Conservation (phyloP, 2,329 filamentous ascomycete genomes). For the Pestalotiopsis sp. region DNA sequence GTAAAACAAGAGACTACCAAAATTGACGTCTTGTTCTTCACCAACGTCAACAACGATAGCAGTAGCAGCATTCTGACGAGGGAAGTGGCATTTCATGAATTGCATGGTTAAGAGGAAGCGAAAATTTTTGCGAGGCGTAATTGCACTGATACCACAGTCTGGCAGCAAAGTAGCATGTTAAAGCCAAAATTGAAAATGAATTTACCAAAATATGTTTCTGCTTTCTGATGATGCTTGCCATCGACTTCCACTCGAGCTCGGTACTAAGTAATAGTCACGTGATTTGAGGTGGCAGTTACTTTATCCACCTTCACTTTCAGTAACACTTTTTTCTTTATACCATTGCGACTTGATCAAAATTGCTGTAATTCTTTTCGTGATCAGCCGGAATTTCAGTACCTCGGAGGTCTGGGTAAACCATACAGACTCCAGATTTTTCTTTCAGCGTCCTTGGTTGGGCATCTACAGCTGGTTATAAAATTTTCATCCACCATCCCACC, state of each 20-base stretch:
- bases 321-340: no score
- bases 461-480: neutral
- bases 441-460: neutral
- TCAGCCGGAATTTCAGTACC: neutral
- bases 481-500: neutral
- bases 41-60: neutral
- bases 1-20: constrained; percentile 4
- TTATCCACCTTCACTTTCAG: no score
- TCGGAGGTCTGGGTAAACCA: neutral
- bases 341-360: no score
- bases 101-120: neutral
- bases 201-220: neutral
- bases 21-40: no score
- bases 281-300: neutral
- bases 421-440: neutral
- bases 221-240: neutral
- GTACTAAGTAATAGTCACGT: neutral
- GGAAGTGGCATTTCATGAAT: neutral
- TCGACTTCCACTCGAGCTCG: neutral
- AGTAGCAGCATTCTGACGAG: neutral
- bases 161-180: neutral
- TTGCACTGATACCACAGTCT: neutral
- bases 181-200: no score
- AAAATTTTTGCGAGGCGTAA: neutral
- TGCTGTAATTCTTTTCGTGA: neutral